Base-by-base conservation (phyloP, 2,329 filamentous ascomycete species). In the Hymenotorrendiella dingleyae region DNA sequence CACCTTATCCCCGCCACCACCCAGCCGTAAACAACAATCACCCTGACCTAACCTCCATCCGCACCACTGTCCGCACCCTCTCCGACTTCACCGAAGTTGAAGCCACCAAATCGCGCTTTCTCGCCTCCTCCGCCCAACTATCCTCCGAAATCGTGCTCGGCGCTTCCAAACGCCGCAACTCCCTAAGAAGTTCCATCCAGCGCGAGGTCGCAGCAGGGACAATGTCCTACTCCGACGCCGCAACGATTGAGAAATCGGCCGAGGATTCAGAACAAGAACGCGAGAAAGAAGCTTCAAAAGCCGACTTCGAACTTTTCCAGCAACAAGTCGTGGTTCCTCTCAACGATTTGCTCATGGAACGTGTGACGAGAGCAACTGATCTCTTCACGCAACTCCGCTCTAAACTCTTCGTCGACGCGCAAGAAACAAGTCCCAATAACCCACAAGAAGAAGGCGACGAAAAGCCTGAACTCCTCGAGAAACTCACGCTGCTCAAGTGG, bases 11-110 rank as follows among this genome's bases (percentile, higher is more conserved):
- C 1, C 82, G 91, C 6, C 91, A 97, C 58, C 85, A 97, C 56
- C 93, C 93, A 7, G 93, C 93, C 0, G 86, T 97, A 12, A 96
- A 94, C 62, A 98, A 97, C 59, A 94, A 80, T 54, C 93, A 98
- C 59, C 93, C 93, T 0, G 84, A 94, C 51, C 74, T 98, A n/a
- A 76, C 83, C 0, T 74, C 80, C 1, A 90, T 86, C 35, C 81
- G 93, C 37, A 80, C 73, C 3, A 75, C 80, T 0, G 84, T 96
- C 16, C 79, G 89, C 11, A 72, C 74, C 1, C 67, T 95, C 29
- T 84, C 82, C 40, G 82, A 93, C 54, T 67, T 95, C 37, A 72
- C 74, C 12, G 86, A 93, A 56, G 68, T 91, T 4, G 76, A 82
- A 44, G 72, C 70, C 1, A 82, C 82, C 1, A 86, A 89, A 58